Evolutionary conservation across 768 basidiomycete species (phyloP), one percentile per base, ranked within the genome.

Genomic region (Phylloporus scabripes): DNA sequence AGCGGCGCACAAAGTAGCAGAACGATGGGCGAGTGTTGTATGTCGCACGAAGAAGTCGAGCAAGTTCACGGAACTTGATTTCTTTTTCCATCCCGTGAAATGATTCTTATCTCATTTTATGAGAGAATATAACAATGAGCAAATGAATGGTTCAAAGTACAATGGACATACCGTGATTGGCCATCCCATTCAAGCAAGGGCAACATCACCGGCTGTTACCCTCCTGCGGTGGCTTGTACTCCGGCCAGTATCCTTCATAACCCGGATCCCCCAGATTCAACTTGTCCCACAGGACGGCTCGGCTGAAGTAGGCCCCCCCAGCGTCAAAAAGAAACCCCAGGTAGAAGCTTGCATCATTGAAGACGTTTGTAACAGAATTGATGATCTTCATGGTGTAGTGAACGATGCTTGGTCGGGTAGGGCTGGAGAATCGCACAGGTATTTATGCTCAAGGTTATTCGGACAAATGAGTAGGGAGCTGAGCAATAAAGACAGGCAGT

Each of bases 141-240:
- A 31, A 31, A 26, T 5, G 5, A 6, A 8, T 26, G 24, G 7
- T 7, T 26, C 5, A 6, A 26, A 34, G 61, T 69, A 77, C 49
- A 75, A 74, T n/a, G 23, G 33, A 49, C 65, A 21, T 34, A 87
- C 87, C 87, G 55, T 90, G 87, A 60, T 90, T 90, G 5, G 87
- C 85, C 77, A 91, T 70, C 0, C 85, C 82, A 54, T 91, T 89
- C 55, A 89, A 66, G 10, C 77, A 84, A 3, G 85, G 87, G 56
- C 87, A 89, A 2, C 79, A 78, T 54, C 76, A 77, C 12, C 88
- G 71, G 59, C 85, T 86, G 54, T 88, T 85, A 2, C 77, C 78
- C 9, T 79, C 72, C 51, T 66, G 67, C 10, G 85, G 78, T 1
- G 81, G 64, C 3, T 74, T 67, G 55, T 74, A 89, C 59, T 81